phyloP scores from a whole-genome alignment of 2,329 filamentous ascomycete genomes.

The Colletotrichum liriopes region DNA sequence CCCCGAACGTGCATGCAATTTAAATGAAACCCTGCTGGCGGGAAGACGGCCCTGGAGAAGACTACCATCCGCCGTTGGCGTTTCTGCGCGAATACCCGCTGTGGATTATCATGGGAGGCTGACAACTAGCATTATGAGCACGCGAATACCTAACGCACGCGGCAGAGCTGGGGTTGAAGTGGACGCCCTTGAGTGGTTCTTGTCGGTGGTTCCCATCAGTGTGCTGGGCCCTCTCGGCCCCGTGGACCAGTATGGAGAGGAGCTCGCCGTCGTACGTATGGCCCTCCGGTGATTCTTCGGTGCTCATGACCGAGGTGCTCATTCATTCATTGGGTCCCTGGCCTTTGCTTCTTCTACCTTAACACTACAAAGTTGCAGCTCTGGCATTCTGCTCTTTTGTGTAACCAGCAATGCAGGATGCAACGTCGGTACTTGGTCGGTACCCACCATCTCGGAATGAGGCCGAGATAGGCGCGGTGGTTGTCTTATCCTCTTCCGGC shows the following conservation, averaged over 20 bases:
- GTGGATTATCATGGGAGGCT: constrained; percentile 10
- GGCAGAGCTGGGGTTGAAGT: constrained; percentile 20
- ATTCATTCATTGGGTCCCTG: not conserved
- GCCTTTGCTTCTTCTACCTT: not conserved
- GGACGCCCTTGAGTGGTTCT: constrained; percentile 14
- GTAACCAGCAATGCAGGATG: constrained; percentile 18
- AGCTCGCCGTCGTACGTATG: constrained; percentile 11
- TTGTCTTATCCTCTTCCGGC: not conserved
- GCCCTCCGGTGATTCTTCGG: constrained; percentile 37
- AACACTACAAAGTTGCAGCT: constrained; percentile 16
- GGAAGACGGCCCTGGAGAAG: constrained; percentile 20
- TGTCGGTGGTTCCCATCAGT: constrained; percentile 22
- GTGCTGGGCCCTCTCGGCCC: constrained; percentile 3
- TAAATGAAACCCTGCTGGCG: constrained; percentile 27
- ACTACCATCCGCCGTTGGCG: not conserved
- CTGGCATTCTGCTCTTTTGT: not conserved
- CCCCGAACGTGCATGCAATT: constrained; percentile 19
- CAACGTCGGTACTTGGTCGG: constrained; percentile 39
- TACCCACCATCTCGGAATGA: constrained; percentile 39
- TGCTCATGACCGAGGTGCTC: constrained; percentile 28
- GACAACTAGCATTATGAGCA: constrained; percentile 1
- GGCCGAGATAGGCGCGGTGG: constrained; percentile 30
- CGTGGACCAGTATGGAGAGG: constrained; percentile 15
- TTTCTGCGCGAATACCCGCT: constrained; percentile 22
- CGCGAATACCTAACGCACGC: constrained; percentile 19